These are phyloP conservation scores for Colletotrichum sp. DNA, from an alignment of 2,329 filamentous ascomycete species.

Conservation along the genomic window DNA sequence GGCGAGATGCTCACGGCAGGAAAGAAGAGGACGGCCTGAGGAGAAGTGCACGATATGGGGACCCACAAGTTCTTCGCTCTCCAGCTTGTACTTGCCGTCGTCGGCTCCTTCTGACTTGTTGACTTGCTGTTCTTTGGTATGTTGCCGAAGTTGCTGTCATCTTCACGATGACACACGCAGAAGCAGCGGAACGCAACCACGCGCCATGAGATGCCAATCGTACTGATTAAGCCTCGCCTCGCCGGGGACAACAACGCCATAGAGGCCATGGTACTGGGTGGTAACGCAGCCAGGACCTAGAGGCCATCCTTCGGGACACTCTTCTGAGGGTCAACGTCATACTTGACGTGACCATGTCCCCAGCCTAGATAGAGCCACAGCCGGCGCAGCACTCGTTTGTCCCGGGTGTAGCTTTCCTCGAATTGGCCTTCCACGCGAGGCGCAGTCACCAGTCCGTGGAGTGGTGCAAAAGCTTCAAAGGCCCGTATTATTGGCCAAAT, in stretches of 20 bases:
- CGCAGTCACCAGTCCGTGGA: background rate
- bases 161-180: background rate
- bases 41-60: too few species aligned
- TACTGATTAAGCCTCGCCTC: background rate
- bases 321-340: background rate
- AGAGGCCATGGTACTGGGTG: background rate
- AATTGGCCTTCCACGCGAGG: background rate
- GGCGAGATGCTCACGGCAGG: background rate
- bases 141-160: background rate
- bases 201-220: background rate
- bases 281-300: background rate
- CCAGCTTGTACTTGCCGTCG: too few species aligned
- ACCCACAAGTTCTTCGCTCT: too few species aligned
- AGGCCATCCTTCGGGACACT: background rate
- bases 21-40: too few species aligned
- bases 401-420: background rate
- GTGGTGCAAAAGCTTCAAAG: background rate
- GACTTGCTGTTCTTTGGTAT: too few species aligned
- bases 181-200: too few species aligned
- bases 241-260: background rate
- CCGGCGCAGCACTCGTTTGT: background rate
- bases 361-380: accelerated
- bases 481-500: background rate
- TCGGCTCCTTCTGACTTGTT: too few species aligned
- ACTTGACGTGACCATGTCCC: background rate